phyloP scores from a whole-genome alignment of 2,329 filamentous ascomycete genomes.

The Xylariomycetidae sp. region DNA sequence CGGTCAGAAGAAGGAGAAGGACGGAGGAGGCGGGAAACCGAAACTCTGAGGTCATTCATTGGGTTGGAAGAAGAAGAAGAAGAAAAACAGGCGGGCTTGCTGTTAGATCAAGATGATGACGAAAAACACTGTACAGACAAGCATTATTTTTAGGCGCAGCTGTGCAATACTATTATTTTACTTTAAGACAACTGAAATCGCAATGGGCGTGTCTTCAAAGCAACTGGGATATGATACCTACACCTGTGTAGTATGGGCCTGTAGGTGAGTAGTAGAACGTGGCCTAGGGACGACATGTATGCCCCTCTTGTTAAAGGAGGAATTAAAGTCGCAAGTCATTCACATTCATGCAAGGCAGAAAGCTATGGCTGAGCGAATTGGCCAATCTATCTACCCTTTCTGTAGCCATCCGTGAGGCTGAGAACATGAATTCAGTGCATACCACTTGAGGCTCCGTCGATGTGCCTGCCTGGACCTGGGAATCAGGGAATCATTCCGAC shows the following conservation, averaged over 20 bases:
- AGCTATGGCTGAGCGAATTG: slow-evolving; percentile 18
- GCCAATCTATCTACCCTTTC: slow-evolving; percentile 25
- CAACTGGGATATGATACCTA: too few species aligned
- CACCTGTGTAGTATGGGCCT: too few species aligned
- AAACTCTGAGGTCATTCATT: neutral
- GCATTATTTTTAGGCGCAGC: too few species aligned
- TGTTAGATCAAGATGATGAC: too few species aligned
- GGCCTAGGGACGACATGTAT: too few species aligned
- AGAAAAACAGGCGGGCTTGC: too few species aligned
- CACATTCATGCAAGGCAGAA: neutral
- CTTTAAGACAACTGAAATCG: too few species aligned
- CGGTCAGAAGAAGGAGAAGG: slow-evolving; percentile 8
- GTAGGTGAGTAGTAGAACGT: too few species aligned
- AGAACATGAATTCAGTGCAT: slow-evolving; percentile 1
- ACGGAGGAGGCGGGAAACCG: neutral
- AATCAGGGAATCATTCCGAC: slow-evolving; percentile 11
- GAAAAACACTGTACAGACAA: too few species aligned
- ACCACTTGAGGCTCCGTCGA: neutral
- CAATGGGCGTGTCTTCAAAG: too few species aligned
- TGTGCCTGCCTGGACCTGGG: neutral
- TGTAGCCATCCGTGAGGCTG: slow-evolving; percentile 13
- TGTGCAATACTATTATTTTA: too few species aligned
- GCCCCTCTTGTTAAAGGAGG: too few species aligned
- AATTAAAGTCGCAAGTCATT: neutral
- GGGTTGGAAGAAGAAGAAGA: neutral